phyloP scores from a whole-genome alignment of 2,329 filamentous ascomycete species.

The Gnomoniopsis sp. region DNA sequence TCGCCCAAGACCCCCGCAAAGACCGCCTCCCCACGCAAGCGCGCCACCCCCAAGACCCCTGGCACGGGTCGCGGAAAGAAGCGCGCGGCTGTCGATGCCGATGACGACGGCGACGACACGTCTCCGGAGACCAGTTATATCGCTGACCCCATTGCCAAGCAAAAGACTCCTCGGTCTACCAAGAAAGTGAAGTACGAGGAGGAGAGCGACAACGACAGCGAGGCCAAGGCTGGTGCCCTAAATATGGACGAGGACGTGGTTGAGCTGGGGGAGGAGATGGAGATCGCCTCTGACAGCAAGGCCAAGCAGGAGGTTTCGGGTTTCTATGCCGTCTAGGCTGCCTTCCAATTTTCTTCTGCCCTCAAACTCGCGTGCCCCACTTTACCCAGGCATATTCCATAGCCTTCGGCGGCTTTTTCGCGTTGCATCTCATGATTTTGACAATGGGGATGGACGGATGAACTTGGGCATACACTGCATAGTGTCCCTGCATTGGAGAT shows the following conservation, averaged over 20 bases:
- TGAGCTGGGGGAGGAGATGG: not conserved
- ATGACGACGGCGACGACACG: conserved; percentile 13
- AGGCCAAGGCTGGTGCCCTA: conserved; percentile 18
- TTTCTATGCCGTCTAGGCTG: not conserved
- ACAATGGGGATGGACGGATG: not conserved
- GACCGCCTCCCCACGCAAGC: conserved; percentile 6
- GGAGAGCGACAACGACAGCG: not conserved
- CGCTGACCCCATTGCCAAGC: conserved; percentile 1
- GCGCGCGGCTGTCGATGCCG: not conserved
- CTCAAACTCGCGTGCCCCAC: not conserved
- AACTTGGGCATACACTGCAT: not conserved
- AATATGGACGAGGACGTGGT: not conserved
- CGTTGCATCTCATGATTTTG: not conserved
- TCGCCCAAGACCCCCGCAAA: conserved; percentile 1
- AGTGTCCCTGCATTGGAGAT: not conserved
- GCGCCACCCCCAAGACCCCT: conserved; percentile 2
- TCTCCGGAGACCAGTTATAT: conserved; percentile 1
- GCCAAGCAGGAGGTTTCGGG: conserved; percentile 17
- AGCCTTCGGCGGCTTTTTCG: not conserved
- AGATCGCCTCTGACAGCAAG: conserved; percentile 10
- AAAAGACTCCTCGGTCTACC: conserved; percentile 19
- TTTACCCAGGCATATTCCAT: not conserved
- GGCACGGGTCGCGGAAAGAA: conserved; percentile 7
- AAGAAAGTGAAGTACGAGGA: conserved; percentile 14
- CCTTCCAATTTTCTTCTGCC: not conserved